Evolutionary conservation across 257 asterid genomes (phyloP).

Genomic region (Apocynum venetum): DNA sequence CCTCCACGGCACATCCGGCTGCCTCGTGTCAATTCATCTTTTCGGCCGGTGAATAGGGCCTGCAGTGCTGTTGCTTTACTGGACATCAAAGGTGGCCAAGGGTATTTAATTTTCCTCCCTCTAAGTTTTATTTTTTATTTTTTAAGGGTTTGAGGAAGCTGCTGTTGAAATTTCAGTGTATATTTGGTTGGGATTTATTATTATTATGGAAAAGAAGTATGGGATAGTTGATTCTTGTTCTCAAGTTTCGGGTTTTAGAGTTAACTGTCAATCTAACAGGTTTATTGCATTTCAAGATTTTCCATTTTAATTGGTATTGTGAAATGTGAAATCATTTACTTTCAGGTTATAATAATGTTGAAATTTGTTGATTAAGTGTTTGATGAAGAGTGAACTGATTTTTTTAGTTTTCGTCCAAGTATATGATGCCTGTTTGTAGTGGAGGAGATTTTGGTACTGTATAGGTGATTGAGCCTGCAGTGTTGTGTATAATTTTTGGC

Average conservation of each 20-base stretch:
- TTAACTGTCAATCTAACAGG: background rate
- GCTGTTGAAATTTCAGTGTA: background rate
- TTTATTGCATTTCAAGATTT: background rate
- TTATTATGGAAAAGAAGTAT: background rate
- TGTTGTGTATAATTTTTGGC: conserved; percentile 18
- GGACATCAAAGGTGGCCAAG: conserved; percentile 8
- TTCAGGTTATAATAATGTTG: background rate
- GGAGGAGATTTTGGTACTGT: background rate
- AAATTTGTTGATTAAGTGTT: background rate
- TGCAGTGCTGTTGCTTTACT: background rate
- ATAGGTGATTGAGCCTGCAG: background rate
- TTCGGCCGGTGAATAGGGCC: background rate
- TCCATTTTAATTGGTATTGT: background rate
- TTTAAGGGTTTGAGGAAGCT: background rate
- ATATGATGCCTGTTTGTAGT: background rate
- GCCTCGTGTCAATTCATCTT: background rate
- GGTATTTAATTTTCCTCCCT: background rate
- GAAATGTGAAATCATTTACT: background rate
- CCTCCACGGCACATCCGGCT: background rate
- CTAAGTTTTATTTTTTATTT: background rate
- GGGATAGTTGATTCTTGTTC: background rate
- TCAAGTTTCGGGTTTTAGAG: background rate
- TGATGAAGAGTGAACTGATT: background rate
- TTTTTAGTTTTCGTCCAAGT: background rate
- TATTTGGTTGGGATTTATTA: background rate